Base-by-base conservation (phyloP, 148 eudicot species). In the Amaranthus cruentus region DNA sequence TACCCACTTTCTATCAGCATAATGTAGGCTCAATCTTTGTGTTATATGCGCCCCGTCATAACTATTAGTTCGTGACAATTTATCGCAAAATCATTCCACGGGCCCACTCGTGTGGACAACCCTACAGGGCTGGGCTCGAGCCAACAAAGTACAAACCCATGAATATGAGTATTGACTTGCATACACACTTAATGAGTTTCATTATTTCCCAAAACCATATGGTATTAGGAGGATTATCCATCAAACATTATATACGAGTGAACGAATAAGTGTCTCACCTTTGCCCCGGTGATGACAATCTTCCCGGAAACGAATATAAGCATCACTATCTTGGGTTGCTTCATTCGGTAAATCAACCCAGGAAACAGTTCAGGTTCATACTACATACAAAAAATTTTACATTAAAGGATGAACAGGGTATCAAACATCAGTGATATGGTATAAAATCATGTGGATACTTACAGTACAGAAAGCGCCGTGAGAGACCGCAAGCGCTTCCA, bases 351-450 rank as follows among this genome's bases (percentile, higher is more conserved):
- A 51, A 92, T 92, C 79, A 92, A 73, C 52, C 98, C 98, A 67
- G 98, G 98, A 75, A 92, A 92, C 48, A 90, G 85, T 82, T 92
- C 98, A 59, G 98, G 98, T 78, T 92, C 98, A 85, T 92, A 92
- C 96, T 92, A 88, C 54, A 73, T 62, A 47, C 14, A 38, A 61
- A 2, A 8, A 59, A 8, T 4, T 59, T 43, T 59, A 59, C 4
- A 18, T 7, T 59, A 8, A 28, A 8, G 28, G 4, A 2, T n/a
- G 28, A 4, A 38, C 8, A 4, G 38, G 18, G 4, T 12, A 21
- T 5, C 63, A 18, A 10, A 28, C 11, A 59, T n/a, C 3, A 59
- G 43, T 3, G 18, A 58, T 2, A 28, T 52, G 18, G 42, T 14
- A 18, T 6, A 38, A 9, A n/a, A 6, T 51, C 47, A 10, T 0